Evolutionary conservation across 768 basidiomycete species (phyloP), one percentile per base, ranked within the genome.

Genomic region (Tylopilus rubrobrunneus): DNA sequence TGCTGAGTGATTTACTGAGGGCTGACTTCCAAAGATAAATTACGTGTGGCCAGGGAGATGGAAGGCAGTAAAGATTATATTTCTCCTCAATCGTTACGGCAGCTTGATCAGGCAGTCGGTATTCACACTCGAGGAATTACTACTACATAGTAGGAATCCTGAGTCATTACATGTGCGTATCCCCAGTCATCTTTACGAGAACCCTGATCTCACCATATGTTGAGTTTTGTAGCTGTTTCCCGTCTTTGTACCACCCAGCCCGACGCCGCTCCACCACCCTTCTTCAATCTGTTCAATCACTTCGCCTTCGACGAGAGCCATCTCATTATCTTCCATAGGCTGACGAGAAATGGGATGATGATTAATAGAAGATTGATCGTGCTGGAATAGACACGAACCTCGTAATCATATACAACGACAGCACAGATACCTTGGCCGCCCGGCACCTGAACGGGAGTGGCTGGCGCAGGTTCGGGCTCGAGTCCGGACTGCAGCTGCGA

Each of bases 251-350:
- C 92, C 92, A 23, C 76, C 79, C 40, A 76, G 71, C 29, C 84
- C 85, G 46, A 83, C 75, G 21, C 92, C 95, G 53, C 76, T 80
- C 95, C 94, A 97, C 95, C 95, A 98, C 7, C 90, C 89, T 60
- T 91, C 89, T 69, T 93, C 89, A 45, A 96, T 83, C 58, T 88
- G 81, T 52, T 87, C 83, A 46, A 97, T 83, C 34, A 85, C 70
- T 64, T 95, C 91, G 43, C 92, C 91, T 67, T 96, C 93, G 1
- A 74, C 58, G 23, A 97, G 77, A 52, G 68, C 68, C 74, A 98
- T 83, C 66, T 98, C 95, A 62, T 93, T 93, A 56, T 92, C 89
- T 70, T 92, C 91, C 11, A 84, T 76, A 15, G 88, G 89, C 83
- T 87, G 51, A 23, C 8, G 45, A 56, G 19, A n/a, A n/a, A n/a